Conservation (phyloP, 1,139 yeast species). For the Kodamaea fungicola region DNA sequence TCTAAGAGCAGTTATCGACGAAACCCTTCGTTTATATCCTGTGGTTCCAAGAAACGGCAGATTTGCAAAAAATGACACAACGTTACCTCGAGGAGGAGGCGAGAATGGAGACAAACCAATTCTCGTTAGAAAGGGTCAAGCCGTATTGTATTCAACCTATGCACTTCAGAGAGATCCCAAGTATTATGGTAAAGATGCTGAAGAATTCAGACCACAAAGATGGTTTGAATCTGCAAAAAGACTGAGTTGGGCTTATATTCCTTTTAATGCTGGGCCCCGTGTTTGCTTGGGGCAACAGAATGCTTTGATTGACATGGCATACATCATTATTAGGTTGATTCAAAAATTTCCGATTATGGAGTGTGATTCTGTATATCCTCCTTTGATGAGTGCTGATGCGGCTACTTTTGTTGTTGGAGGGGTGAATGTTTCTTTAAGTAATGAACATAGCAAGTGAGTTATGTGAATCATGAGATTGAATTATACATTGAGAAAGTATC, state of each 20-base stretch:
- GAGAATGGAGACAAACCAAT: slow-evolving; percentile 39
- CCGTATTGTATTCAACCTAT: slow-evolving; percentile 43
- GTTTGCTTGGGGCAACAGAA: slow-evolving; percentile 59
- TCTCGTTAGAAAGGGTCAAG: slow-evolving; percentile 43
- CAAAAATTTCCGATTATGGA: slow-evolving; percentile 13
- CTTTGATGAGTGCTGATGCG: background rate
- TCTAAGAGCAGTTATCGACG: slow-evolving; percentile 46
- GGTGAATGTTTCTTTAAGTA: background rate
- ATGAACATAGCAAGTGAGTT: too few species aligned
- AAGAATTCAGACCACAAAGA: slow-evolving; percentile 47
- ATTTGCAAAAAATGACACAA: slow-evolving; percentile 40
- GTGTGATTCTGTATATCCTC: background rate
- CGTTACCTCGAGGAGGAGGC: slow-evolving; percentile 55
- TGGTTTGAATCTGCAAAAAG: slow-evolving; percentile 40
- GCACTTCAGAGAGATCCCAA: slow-evolving; percentile 42
- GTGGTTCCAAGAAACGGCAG: slow-evolving; percentile 53
- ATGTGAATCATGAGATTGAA: too few species aligned
- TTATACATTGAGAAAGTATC: too few species aligned
- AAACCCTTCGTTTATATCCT: slow-evolving; percentile 51
- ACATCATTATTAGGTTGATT: slow-evolving; percentile 37
- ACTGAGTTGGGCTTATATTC: slow-evolving; percentile 49
- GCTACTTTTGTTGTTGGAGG: background rate
- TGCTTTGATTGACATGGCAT: slow-evolving; percentile 54
- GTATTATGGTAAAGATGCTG: slow-evolving; percentile 49
- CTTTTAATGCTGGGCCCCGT: slow-evolving; percentile 60